Conservation (phyloP, 2,329 filamentous ascomycete species). For the Colletotrichum graminicola region DNA sequence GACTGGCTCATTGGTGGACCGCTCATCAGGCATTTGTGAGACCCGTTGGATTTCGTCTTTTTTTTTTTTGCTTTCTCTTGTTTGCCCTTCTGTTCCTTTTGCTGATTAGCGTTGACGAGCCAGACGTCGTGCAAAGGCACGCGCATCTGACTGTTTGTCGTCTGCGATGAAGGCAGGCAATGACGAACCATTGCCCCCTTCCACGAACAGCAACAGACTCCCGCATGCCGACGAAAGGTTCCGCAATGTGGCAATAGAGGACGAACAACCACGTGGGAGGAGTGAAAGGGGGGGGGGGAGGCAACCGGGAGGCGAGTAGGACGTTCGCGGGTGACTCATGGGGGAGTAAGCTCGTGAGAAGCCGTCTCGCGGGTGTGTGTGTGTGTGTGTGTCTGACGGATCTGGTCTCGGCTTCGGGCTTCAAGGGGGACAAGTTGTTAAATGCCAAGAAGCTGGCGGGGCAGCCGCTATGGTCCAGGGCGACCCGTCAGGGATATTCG, state of each 20-base stretch:
- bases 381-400: background rate
- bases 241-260: slow-evolving; percentile 3
- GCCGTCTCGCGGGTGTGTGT: background rate
- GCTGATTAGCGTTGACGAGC: background rate
- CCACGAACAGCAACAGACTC: background rate
- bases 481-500: background rate
- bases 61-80: too few relatives aligned
- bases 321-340: background rate
- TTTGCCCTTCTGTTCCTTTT: background rate
- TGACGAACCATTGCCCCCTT: background rate
- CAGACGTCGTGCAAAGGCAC: background rate
- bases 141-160: background rate
- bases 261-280: slow-evolving; percentile 13
- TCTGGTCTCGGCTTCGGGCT: background rate
- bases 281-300: too few relatives aligned
- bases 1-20: background rate
- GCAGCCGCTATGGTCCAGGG: slow-evolving; percentile 10
- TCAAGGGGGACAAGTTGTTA: slow-evolving; percentile 7
- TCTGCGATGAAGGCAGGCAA: background rate
- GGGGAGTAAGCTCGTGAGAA: background rate
- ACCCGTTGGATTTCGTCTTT: background rate
- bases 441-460: slow-evolving; percentile 7
- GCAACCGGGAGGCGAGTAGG: background rate
- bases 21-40: background rate
- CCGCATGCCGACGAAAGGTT: background rate